Evolutionary conservation across 768 basidiomycete genomes (phyloP).

Genomic region (Psilocybe sp.): DNA sequence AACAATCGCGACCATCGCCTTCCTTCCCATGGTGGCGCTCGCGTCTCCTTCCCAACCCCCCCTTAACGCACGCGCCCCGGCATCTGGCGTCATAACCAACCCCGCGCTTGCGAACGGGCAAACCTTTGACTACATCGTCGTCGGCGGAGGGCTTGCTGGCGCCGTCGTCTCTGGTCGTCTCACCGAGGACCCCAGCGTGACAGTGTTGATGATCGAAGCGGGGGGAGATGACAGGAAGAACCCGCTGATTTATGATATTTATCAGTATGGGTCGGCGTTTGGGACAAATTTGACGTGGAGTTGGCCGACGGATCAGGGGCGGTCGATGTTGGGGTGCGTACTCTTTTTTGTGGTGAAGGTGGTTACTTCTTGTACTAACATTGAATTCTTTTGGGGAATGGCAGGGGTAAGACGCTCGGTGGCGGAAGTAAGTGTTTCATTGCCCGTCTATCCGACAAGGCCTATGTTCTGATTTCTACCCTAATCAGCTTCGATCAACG

Average conservation of each 20-base stretch:
- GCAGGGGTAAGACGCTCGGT: constrained; percentile 47
- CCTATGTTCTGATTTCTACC: neutral
- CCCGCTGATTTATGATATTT: constrained; percentile 43
- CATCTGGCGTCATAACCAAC: constrained; percentile 31
- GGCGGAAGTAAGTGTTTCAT: constrained; percentile 30
- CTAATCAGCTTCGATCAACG: constrained; percentile 43
- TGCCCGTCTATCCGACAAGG: neutral
- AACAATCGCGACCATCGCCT: too few species aligned
- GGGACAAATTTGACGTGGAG: constrained; percentile 42
- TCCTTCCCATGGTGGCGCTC: too few species aligned
- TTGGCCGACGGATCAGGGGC: constrained; percentile 42
- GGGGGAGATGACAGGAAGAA: constrained; percentile 46
- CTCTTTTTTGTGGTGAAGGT: too few species aligned
- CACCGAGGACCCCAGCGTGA: constrained; percentile 38
- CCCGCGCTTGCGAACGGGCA: constrained; percentile 29
- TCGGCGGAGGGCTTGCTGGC: constrained; percentile 47
- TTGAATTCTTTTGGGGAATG: too few species aligned
- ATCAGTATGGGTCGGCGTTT: constrained; percentile 40
- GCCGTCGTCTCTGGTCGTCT: constrained; percentile 47
- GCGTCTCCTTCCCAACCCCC: too few species aligned
- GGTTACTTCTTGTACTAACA: too few species aligned
- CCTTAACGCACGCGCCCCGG: constrained; percentile 6
- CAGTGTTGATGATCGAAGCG: constrained; percentile 50
- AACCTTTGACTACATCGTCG: constrained; percentile 42
- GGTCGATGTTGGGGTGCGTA: constrained; percentile 35